These are phyloP conservation scores for Aspergillus vadensis DNA, from an alignment of 2,329 filamentous ascomycete genomes.

Conservation along the genomic window DNA sequence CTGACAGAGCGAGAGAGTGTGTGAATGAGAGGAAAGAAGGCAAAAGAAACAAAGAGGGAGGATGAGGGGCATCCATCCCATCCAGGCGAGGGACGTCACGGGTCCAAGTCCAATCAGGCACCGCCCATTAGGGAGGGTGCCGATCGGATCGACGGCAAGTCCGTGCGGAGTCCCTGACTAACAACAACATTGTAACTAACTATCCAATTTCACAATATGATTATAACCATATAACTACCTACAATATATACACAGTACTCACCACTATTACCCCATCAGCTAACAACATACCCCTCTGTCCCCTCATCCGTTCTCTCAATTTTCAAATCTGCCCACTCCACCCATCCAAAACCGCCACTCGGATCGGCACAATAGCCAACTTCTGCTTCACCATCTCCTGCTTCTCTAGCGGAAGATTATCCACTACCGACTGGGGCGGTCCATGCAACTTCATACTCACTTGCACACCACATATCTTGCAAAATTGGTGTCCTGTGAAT, in stretches of 20 bases:
- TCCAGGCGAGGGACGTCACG: not conserved
- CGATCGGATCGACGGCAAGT: not conserved
- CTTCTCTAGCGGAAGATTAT: not conserved
- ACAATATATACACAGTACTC: too few species aligned
- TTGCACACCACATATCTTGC: not conserved
- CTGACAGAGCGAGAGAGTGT: not conserved
- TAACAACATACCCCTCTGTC: not conserved
- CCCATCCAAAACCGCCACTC: not conserved
- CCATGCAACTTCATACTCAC: not conserved
- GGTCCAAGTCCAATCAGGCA: conserved; percentile 6
- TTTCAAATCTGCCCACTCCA: not conserved
- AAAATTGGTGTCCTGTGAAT: not conserved
- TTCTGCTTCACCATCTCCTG: not conserved
- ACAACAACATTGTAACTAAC: not conserved
- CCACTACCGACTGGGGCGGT: not conserved
- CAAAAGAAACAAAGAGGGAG: not conserved
- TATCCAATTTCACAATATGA: too few species aligned
- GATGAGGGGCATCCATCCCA: not conserved
- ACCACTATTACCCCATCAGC: too few species aligned
- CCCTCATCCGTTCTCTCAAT: not conserved
- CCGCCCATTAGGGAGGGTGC: not conserved
- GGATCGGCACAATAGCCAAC: not conserved
- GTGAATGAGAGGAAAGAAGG: not conserved
- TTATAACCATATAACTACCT: too few species aligned
- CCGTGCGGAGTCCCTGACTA: not conserved